Evolutionary conservation across 129 eudicot genomes (phyloP).

Genomic region (Glebionis coronaria): DNA sequence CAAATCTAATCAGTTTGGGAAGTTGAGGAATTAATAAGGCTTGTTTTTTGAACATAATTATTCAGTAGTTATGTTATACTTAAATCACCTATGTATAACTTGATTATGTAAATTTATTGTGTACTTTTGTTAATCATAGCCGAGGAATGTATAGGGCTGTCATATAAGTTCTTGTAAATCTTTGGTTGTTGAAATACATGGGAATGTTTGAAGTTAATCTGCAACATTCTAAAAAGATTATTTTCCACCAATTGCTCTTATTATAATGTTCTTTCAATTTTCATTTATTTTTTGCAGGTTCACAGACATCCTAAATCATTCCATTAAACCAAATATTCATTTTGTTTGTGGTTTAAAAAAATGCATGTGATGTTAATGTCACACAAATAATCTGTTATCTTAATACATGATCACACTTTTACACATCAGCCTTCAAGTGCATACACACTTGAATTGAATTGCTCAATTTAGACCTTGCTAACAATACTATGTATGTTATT

Average conservation of each 20-base stretch:
- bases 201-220: slow-evolving; percentile 15
- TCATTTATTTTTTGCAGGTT: neutral
- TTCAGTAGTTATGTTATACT: slow-evolving; percentile 1
- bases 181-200: slow-evolving; percentile 29
- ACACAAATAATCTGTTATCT: too few species aligned
- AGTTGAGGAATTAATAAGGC: slow-evolving; percentile 33
- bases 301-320: too few species aligned
- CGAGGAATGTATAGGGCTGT: slow-evolving; percentile 21
- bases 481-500: too few species aligned
- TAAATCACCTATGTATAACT: slow-evolving; percentile 16
- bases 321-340: too few species aligned
- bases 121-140: slow-evolving; percentile 24
- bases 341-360: too few species aligned
- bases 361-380: too few species aligned
- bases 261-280: neutral
- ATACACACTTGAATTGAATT: too few species aligned
- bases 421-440: too few species aligned
- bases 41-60: slow-evolving; percentile 20
- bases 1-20: slow-evolving; percentile 30
- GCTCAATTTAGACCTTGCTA: too few species aligned
- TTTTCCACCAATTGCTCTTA: neutral
- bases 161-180: slow-evolving; percentile 28
- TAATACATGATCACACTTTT: too few species aligned
- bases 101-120: slow-evolving; percentile 17
- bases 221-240: neutral